phyloP scores from a whole-genome alignment of 2,329 filamentous ascomycete genomes.

The Fusarium ambrosium region DNA sequence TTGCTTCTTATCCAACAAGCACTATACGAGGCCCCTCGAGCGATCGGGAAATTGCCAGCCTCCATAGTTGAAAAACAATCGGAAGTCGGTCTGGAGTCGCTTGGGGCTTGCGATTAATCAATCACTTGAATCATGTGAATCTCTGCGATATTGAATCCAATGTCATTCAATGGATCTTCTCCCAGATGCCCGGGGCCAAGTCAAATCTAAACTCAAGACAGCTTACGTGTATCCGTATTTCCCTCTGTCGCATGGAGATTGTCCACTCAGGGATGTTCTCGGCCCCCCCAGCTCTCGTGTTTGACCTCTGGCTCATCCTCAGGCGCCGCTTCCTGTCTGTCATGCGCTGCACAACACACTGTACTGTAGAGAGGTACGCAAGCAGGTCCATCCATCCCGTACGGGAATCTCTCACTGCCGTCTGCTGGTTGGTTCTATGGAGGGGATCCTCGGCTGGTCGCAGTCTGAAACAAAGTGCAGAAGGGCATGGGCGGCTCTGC shows the following conservation, averaged over 20 bases:
- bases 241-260: constrained; percentile 13
- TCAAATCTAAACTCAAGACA: constrained; percentile 8
- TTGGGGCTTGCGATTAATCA: not conserved
- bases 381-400: not conserved
- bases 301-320: constrained; percentile 17
- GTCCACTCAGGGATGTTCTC: constrained; percentile 22
- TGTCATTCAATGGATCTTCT: not conserved
- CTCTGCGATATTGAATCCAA: not conserved
- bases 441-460: constrained; percentile 6
- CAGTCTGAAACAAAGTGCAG: constrained; percentile 39
- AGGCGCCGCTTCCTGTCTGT: constrained; percentile 23
- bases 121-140: constrained; percentile 2
- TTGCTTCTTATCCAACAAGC: constrained; percentile 25
- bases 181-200: not conserved
- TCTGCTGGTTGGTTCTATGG: constrained; percentile 33
- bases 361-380: constrained; percentile 8
- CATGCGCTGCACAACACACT: constrained; percentile 27
- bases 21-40: constrained; percentile 33
- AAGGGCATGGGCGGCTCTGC: constrained; percentile 36
- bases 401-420: constrained; percentile 30
- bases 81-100: constrained; percentile 4
- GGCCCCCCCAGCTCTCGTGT: constrained; percentile 18
- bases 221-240: constrained; percentile 38
- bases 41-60: constrained; percentile 37
- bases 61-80: not conserved